Percentiles rank a stretch among this genome's conserved stretches.
These are phyloP conservation scores for Mycena metata DNA, from an alignment of 768 basidiomycete species.

Conservation along the genomic window DNA sequence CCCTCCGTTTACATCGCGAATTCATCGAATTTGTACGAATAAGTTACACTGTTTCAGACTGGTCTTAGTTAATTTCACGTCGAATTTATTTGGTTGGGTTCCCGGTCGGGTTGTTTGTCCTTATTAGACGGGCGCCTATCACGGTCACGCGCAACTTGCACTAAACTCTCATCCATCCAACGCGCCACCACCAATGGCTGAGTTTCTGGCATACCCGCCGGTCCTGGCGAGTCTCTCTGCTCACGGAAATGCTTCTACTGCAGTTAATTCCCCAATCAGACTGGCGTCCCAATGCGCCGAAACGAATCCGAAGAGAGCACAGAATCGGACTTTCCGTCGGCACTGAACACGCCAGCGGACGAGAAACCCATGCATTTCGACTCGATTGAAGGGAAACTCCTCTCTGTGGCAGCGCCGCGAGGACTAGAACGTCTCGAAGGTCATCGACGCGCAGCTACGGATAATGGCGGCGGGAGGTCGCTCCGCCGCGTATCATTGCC, in stretches of 20 bases:
- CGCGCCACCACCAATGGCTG: slow-evolving; percentile 8
- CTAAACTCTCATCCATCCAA: neutral
- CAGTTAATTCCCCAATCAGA: neutral
- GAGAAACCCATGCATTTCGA: slow-evolving; percentile 26
- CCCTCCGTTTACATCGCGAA: no score
- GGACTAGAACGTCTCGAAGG: slow-evolving; percentile 13
- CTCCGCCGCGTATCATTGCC: slow-evolving; percentile 27
- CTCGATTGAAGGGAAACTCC: slow-evolving; percentile 20
- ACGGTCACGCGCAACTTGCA: no score
- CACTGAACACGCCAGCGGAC: slow-evolving; percentile 34
- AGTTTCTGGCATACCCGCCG: neutral
- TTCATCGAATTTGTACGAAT: no score
- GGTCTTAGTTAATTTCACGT: no score
- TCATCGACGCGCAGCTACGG: neutral
- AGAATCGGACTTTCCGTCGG: slow-evolving; percentile 30
- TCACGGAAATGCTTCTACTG: neutral
- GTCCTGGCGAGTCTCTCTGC: neutral
- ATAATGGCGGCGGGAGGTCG: neutral
- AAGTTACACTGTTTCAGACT: no score
- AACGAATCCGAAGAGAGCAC: slow-evolving; percentile 32
- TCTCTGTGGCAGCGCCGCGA: slow-evolving; percentile 18
- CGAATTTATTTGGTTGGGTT: no score
- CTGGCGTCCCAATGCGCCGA: slow-evolving; percentile 23
- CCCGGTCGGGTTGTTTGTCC: no score
- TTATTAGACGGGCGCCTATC: no score